phyloP scores from a whole-genome alignment of 345 rosid species.

The Rhizophora apiculata region DNA sequence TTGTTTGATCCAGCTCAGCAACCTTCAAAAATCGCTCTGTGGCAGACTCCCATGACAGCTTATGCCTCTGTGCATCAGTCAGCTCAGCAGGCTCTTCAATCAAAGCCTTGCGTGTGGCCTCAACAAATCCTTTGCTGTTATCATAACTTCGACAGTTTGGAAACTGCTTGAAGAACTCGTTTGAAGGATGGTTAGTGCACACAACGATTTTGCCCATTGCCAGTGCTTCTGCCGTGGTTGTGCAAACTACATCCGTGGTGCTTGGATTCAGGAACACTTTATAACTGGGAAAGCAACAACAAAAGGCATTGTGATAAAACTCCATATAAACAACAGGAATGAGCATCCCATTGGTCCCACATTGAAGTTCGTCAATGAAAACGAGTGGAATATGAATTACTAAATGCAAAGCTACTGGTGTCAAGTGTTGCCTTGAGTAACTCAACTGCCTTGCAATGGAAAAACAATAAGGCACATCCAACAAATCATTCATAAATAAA shows the following conservation, averaged over 20 bases:
- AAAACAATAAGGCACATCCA: too few relatives aligned
- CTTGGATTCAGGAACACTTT: slow-evolving; percentile 96
- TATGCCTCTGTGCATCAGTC: slow-evolving; percentile 62
- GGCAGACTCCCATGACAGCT: slow-evolving; percentile 90
- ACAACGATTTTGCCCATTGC: slow-evolving; percentile 91
- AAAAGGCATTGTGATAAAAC: neutral
- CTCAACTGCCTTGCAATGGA: too few relatives aligned
- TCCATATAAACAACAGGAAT: neutral
- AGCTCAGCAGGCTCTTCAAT: slow-evolving; percentile 59
- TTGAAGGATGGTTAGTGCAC: slow-evolving; percentile 45
- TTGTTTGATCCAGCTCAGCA: slow-evolving; percentile 34
- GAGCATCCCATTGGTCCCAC: neutral
- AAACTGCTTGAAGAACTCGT: slow-evolving; percentile 60
- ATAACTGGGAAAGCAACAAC: slow-evolving; percentile 48
- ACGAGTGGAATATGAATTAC: neutral
- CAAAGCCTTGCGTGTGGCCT: slow-evolving; percentile 55
- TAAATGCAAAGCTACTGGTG: neutral
- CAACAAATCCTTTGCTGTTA: slow-evolving; percentile 48
- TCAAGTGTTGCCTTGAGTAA: too few relatives aligned
- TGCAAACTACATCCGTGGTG: slow-evolving; percentile 97
- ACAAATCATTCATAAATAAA: too few relatives aligned
- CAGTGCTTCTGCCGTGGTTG: slow-evolving; percentile 94
- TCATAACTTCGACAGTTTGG: slow-evolving; percentile 67
- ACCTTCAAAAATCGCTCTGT: slow-evolving; percentile 67
- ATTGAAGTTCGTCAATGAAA: neutral